Base-by-base conservation (phyloP, 805 yeast species). In the Candida caryicola region DNA sequence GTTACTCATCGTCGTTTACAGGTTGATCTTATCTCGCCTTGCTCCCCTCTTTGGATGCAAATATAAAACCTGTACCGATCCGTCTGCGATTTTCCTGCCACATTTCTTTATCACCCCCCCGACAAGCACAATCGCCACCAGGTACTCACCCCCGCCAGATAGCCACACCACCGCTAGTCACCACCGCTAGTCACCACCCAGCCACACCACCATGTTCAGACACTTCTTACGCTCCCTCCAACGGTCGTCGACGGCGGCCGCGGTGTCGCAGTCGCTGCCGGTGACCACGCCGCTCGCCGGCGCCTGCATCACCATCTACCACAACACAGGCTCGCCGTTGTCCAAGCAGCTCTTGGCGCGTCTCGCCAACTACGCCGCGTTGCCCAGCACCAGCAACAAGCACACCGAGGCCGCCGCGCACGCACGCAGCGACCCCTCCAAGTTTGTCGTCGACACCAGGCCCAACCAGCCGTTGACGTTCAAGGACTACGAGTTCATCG, bases 311-410 rank as follows among this genome's bases (percentile, higher is more conserved):
- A 34, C 63, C 10, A 41, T 62, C 34, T 62, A 60, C 50, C 68
- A 63, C 52, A 55, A 60, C 46, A 35, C 66, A 17, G 41, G 52
- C 31, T 53, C 59, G 19, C 44, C 46, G 31, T 41, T 49, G 10
- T 59, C 64, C 8, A 46, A 42, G 31, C 60, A 60, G 34, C 46
- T 62, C 35, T 57, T 59, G 34, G 47, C 46, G 18, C 51, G 49
- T 33, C 46, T 55, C 25, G 35, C 35, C 23, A 36, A 44, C 34
- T 56, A 49, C 35, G 38, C 51, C 44, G 51, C 30, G 36, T 47
- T 48, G 47, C 53, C 50, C 21, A 36, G 36, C 49, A 53, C 49
- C 15, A 36, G 27, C 41, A 39, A 43, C 37, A 40, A 37, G 30
- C 39, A 36, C 34, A 27, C 17, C 10, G 36, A 41, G 17, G 33